Conservation (phyloP, 2,329 filamentous ascomycete genomes). For the Ophiocordyceps unilateralis region DNA sequence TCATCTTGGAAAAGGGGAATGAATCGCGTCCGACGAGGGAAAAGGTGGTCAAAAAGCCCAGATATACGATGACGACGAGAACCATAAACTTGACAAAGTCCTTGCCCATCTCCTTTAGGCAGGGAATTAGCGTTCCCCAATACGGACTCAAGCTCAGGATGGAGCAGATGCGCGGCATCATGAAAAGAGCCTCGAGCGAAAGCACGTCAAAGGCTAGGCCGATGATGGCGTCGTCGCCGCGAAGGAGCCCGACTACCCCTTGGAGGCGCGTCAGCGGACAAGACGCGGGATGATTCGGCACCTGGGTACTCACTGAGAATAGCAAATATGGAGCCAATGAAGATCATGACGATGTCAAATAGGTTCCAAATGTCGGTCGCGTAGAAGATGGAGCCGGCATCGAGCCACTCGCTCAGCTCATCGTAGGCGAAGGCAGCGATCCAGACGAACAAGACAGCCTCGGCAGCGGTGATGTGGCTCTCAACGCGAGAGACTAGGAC, state of each 20-base stretch:
- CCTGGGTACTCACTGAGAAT: conserved; percentile 40
- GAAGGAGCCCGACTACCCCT: conserved; percentile 22
- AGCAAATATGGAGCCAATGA: conserved; percentile 54
- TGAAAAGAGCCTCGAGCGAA: conserved; percentile 72
- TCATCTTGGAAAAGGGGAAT: conserved; percentile 51
- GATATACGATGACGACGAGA: conserved; percentile 64
- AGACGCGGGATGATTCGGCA: neutral
- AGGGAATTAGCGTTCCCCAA: conserved; percentile 79
- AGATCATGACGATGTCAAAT: conserved; percentile 58
- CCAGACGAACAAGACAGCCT: conserved; percentile 68
- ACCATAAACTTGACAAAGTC: conserved; percentile 78
- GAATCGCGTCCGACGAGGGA: conserved; percentile 56
- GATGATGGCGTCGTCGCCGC: conserved; percentile 42
- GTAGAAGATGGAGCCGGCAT: conserved; percentile 78
- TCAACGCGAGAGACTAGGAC: conserved; percentile 62
- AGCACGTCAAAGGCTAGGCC: conserved; percentile 80
- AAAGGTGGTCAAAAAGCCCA: conserved; percentile 81
- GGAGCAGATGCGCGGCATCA: conserved; percentile 78
- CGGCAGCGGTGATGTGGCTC: conserved; percentile 45
- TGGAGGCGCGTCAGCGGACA: neutral
- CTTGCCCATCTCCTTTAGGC: conserved; percentile 85
- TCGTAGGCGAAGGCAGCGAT: conserved; percentile 79
- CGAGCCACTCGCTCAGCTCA: conserved; percentile 66
- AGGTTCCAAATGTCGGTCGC: conserved; percentile 68
- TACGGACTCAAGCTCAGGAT: conserved; percentile 76